Percentiles rank a stretch among this genome's conserved stretches.
Conservation (phyloP, 805 yeast species). For the Priceomyces medius region DNA sequence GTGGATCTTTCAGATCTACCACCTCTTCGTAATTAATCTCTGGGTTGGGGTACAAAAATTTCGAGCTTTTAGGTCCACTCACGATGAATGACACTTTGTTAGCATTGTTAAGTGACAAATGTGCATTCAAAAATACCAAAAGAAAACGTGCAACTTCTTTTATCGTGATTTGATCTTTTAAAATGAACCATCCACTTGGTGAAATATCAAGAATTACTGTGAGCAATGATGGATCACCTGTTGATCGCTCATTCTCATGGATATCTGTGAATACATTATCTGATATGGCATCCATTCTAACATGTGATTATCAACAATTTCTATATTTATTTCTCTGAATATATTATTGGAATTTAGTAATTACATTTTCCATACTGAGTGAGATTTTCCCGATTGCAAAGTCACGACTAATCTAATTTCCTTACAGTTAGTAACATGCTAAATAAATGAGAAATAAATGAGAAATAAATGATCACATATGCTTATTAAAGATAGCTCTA, state of each 20-base stretch:
- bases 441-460: no score
- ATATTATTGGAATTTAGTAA: no score
- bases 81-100: conserved; percentile 82
- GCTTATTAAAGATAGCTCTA: not conserved
- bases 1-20: conserved; percentile 1
- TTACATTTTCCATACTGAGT: no score
- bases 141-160: conserved; percentile 63
- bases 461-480: no score
- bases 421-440: no score
- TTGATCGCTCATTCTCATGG: conserved; percentile 21
- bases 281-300: conserved; percentile 65
- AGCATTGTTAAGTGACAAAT: conserved; percentile 77
- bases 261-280: conserved; percentile 52
- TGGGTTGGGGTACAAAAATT: conserved; percentile 64
- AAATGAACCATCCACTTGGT: conserved; percentile 63
- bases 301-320: not conserved
- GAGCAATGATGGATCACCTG: conserved; percentile 67
- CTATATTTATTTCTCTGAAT: no score
- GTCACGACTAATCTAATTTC: no score
- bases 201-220: conserved; percentile 77
- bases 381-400: no score
- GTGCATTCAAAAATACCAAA: conserved; percentile 81
- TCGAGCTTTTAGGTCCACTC: conserved; percentile 68
- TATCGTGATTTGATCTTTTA: conserved; percentile 48
- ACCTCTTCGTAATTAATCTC: conserved; percentile 16